These are phyloP conservation scores for Alternaria angustiovoidea DNA, from an alignment of 2,329 filamentous ascomycete species.

Conservation along the genomic window DNA sequence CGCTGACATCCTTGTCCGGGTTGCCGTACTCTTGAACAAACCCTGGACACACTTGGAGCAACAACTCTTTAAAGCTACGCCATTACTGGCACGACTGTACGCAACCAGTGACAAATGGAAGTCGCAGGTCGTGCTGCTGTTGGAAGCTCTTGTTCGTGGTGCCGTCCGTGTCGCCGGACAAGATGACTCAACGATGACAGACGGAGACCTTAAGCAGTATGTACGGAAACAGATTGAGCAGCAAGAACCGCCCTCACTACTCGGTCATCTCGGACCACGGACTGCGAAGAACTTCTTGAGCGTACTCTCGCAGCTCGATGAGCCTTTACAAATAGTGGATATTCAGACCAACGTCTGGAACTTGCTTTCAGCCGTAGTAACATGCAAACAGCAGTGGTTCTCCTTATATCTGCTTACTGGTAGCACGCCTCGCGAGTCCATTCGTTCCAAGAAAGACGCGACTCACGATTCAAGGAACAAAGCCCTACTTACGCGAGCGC, in stretches of 20 bases:
- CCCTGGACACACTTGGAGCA: slow-evolving; percentile 73
- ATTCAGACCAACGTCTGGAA: slow-evolving; percentile 80
- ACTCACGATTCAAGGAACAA: slow-evolving; percentile 55
- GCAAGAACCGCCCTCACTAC: slow-evolving; percentile 84
- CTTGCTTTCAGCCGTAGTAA: slow-evolving; percentile 84
- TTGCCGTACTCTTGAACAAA: slow-evolving; percentile 69
- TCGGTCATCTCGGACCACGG: slow-evolving; percentile 85
- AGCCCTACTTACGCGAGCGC: slow-evolving; percentile 77
- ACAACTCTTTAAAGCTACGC: slow-evolving; percentile 82
- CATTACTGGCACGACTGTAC: slow-evolving; percentile 78
- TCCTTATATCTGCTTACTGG: slow-evolving; percentile 92
- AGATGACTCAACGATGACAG: slow-evolving; percentile 16
- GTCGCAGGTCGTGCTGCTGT: slow-evolving; percentile 70
- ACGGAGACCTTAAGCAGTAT: slow-evolving; percentile 12
- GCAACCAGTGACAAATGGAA: slow-evolving; percentile 73
- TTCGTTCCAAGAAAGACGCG: slow-evolving; percentile 63
- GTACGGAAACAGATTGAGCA: slow-evolving; percentile 15
- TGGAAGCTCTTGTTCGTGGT: slow-evolving; percentile 76
- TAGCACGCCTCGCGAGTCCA: slow-evolving; percentile 78
- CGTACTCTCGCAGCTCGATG: slow-evolving; percentile 77
- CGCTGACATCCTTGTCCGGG: slow-evolving; percentile 73
- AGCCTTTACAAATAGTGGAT: slow-evolving; percentile 71
- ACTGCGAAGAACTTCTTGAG: slow-evolving; percentile 85
- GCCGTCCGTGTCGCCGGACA: slow-evolving; percentile 65
- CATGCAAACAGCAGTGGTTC: slow-evolving; percentile 94